These are phyloP conservation scores for Micromonas pusilla DNA, from an alignment of 139 green algal genomes.

Conservation along the genomic window DNA sequence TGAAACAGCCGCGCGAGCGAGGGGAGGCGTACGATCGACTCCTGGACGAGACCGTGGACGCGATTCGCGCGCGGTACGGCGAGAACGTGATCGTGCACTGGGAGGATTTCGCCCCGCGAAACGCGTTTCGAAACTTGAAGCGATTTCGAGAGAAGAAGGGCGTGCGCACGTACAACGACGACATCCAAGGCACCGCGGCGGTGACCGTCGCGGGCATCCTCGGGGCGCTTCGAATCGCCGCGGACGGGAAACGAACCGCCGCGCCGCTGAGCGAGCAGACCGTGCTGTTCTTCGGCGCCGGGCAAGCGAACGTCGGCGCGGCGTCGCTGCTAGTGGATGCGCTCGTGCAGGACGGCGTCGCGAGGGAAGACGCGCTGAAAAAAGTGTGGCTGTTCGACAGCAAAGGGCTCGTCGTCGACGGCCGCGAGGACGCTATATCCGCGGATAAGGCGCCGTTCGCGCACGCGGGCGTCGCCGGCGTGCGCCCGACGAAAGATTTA, in stretches of 20 bases:
- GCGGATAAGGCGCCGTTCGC: slow-evolving; percentile 3
- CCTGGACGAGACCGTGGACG: slow-evolving; percentile 63
- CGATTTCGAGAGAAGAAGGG: slow-evolving; percentile 52
- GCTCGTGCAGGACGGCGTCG: slow-evolving; percentile 32
- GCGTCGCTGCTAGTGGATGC: slow-evolving; percentile 47
- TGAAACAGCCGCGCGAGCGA: slow-evolving; percentile 32
- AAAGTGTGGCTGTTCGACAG: slow-evolving; percentile 65
- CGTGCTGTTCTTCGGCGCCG: slow-evolving; percentile 47
- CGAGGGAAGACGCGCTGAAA: slow-evolving; percentile 41
- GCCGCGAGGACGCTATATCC: background rate
- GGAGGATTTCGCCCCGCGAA: slow-evolving; percentile 59
- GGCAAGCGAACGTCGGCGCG: slow-evolving; percentile 60
- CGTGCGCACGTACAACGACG: slow-evolving; percentile 59
- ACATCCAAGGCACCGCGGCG: slow-evolving; percentile 65
- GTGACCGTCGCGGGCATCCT: slow-evolving; percentile 54
- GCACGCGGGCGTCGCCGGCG: background rate
- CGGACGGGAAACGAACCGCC: background rate
- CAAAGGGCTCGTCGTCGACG: slow-evolving; percentile 47
- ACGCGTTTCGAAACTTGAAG: slow-evolving; percentile 52
- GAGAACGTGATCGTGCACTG: slow-evolving; percentile 57
- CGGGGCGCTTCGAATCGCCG: slow-evolving; percentile 32
- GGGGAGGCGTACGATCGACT: slow-evolving; percentile 41
- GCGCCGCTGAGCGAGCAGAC: slow-evolving; percentile 15
- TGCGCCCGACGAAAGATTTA: slow-evolving; percentile 34
- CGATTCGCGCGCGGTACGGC: slow-evolving; percentile 53